Evolutionary conservation across 1,284 basidiomycete species (phyloP), one percentile per base, ranked within the genome.

Genomic region (Cryptococcus wingfieldii): DNA sequence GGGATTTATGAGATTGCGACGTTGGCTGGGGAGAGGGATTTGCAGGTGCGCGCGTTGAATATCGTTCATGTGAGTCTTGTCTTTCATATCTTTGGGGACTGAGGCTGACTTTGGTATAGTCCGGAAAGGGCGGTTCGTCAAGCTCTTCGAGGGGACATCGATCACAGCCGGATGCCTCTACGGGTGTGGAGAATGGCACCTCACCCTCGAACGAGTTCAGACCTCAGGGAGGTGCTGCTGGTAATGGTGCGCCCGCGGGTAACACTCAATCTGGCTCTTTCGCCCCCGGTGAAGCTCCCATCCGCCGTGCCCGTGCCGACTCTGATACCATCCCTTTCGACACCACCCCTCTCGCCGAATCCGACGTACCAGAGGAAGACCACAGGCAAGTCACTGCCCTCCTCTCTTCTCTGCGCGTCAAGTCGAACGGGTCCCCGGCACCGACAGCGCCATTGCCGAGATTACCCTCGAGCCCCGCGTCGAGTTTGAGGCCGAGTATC

Each of bases 1-100:
- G 89, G 88, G 42, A 87, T 96, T 27, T 94, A 95, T 72, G 92
- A 95, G 71, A 90, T 95, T 6, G 91, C 93, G 5, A 92, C 91
- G 1, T 79, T 96, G 9, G 93, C 91, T 69, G 89, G 85, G 64
- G 89, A 88, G 73, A 84, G 89, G 63, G 88, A 87, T 66, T 78
- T 97, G 52, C 90, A 95, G 69, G 91, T 95, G 63, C 82, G 91
- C 41, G 88, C 88, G 6, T 74, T 89, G 53, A 87, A 86, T 67
- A 84, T 87, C 27, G 84, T 89, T 38, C 87, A 89, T 82, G 86
- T 86, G 71, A 75, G 79, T 68, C 6, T 38, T 14, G 4, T 9
- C 38, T 9, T 42, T 41, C 27, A n/a, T 9, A 37, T 18, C 7
- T n/a, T 19, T 10, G 10, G 27, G 28, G 34, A 12, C 13, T 4